These are phyloP conservation scores for Clausena lansium DNA, from an alignment of 345 rosid genomes.

Conservation along the genomic window DNA sequence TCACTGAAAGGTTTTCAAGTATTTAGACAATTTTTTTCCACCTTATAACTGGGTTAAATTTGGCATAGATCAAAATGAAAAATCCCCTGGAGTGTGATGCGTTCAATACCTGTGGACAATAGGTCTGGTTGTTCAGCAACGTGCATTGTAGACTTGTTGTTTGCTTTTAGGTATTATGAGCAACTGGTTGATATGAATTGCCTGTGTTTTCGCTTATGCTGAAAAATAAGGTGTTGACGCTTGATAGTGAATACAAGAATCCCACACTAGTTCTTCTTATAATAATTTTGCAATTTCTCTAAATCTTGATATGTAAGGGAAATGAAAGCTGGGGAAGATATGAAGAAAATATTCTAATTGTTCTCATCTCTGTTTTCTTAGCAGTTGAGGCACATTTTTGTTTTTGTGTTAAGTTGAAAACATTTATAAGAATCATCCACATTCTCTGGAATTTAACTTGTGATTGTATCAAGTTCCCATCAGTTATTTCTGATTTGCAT, in stretches of 20 bases:
- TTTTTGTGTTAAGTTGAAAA: background rate
- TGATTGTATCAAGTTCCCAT: background rate
- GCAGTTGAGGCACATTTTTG: background rate
- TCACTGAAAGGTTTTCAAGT: background rate
- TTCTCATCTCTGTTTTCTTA: background rate
- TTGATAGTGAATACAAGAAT: background rate
- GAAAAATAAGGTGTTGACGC: background rate
- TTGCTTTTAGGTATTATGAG: background rate
- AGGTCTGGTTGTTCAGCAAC: background rate
- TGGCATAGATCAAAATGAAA: background rate
- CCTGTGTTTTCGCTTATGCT: background rate
- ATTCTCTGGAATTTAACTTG: constrained; percentile 1
- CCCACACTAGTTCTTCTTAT: background rate
- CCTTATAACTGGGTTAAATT: background rate
- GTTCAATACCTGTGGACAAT: background rate
- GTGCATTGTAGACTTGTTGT: background rate
- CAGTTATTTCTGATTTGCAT: background rate
- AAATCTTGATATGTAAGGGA: background rate
- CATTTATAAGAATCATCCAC: background rate
- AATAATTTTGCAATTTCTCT: background rate
- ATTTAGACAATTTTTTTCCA: background rate
- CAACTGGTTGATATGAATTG: background rate
- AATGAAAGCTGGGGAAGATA: background rate
- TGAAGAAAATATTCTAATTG: background rate
- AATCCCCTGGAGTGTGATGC: background rate